A percentile compares a stretch with the other conserved stretches of the same genome.
Evolutionary conservation across 1,139 yeast species (phyloP).

Genomic region (Hansenula lynferdii): DNA sequence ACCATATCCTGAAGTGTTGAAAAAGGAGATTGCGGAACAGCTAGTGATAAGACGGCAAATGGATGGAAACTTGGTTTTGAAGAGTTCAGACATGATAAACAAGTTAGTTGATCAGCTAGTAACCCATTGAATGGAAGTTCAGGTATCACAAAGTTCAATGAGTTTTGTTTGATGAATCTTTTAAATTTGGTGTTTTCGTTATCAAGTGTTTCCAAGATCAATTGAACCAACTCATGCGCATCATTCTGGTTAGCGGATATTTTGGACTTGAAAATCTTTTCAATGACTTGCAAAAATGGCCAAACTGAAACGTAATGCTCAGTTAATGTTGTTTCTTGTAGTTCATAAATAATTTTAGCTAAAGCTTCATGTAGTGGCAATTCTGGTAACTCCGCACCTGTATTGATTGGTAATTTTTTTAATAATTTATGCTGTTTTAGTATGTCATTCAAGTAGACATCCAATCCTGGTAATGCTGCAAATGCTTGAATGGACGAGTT

Average conservation of each 20-base stretch:
- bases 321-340: constrained; percentile 57
- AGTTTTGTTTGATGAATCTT: constrained; percentile 28
- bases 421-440: constrained; percentile 28
- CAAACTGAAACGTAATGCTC: constrained; percentile 65
- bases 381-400: constrained; percentile 22
- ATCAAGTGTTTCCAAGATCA: constrained; percentile 73
- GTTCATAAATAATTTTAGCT: constrained; percentile 45
- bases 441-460: constrained; percentile 50
- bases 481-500: constrained; percentile 88
- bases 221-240: constrained; percentile 87
- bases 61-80: constrained; percentile 59
- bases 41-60: constrained; percentile 68
- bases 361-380: constrained; percentile 54
- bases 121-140: constrained; percentile 74
- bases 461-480: constrained; percentile 60
- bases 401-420: constrained; percentile 10
- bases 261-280: constrained; percentile 68
- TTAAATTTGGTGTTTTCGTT: constrained; percentile 50
- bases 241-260: constrained; percentile 87
- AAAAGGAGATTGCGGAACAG: constrained; percentile 57
- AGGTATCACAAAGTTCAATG: constrained; percentile 31
- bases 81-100: constrained; percentile 59
- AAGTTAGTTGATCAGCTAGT: constrained; percentile 59
- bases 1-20: constrained; percentile 52
- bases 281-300: constrained; percentile 71